A percentile compares a stretch with the other conserved stretches of the same genome.
These are phyloP conservation scores for Solanum arcanum DNA, from an alignment of 257 asterid species.

Conservation along the genomic window DNA sequence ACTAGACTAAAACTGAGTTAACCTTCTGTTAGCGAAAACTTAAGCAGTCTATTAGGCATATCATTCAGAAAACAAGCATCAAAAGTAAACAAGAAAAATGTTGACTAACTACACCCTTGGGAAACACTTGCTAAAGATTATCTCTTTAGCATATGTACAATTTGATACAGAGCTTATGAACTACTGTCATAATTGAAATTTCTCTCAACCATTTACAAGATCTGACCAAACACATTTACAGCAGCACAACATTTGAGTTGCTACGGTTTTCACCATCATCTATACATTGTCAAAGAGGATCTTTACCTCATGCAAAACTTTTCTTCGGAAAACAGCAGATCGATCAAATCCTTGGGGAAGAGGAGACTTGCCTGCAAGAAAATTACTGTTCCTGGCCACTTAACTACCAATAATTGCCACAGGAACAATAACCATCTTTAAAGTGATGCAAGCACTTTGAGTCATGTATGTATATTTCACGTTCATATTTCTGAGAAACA, in stretches of 20 bases:
- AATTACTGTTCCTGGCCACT: neutral
- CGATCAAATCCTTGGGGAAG: neutral
- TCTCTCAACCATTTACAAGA: neutral
- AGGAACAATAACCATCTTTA: slow-evolving; percentile 65
- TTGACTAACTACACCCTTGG: neutral
- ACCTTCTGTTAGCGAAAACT: neutral
- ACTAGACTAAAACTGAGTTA: neutral
- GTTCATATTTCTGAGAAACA: slow-evolving; percentile 25
- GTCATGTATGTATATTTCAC: slow-evolving; percentile 55
- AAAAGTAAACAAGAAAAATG: neutral
- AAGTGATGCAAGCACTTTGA: slow-evolving; percentile 74
- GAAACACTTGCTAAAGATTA: neutral
- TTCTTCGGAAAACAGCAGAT: neutral
- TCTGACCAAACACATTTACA: neutral
- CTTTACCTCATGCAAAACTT: neutral
- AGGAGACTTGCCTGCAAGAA: neutral
- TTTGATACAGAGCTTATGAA: neutral
- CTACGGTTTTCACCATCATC: neutral
- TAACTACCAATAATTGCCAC: slow-evolving; percentile 71
- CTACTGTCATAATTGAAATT: neutral
- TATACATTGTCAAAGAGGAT: neutral
- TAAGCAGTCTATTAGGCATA: neutral
- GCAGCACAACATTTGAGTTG: neutral
- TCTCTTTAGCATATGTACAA: neutral
- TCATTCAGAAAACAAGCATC: neutral